Evolutionary conservation across 306 rosid genomes (phyloP).

Genomic region (Boehmeria nivea): DNA sequence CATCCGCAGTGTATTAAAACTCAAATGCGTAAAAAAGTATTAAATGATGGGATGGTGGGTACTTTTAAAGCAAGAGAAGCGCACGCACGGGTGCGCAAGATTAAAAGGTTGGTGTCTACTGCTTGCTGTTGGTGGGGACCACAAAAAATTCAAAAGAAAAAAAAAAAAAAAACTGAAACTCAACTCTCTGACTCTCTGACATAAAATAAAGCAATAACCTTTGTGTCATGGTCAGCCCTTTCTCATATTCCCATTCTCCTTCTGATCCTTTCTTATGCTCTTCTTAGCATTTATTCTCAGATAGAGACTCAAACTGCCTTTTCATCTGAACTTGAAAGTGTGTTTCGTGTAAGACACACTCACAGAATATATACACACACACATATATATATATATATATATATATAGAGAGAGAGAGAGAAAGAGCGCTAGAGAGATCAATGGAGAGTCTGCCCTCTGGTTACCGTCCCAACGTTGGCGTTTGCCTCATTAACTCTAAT

Average conservation of each 20-base stretch:
- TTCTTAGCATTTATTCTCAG: not conserved
- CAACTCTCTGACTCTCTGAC: slow-evolving; percentile 22
- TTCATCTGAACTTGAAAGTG: no score
- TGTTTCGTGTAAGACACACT: not conserved
- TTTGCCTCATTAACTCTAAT: slow-evolving; percentile 82
- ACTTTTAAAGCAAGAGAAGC: not conserved
- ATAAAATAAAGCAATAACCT: slow-evolving; percentile 1
- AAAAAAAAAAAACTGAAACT: slow-evolving; percentile 10
- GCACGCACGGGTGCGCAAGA: slow-evolving; percentile 28
- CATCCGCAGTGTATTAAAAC: not conserved
- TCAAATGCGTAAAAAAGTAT: not conserved
- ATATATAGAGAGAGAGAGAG: slow-evolving; percentile 2
- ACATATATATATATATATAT: no score
- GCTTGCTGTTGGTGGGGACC: slow-evolving; percentile 12
- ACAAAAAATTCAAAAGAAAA: not conserved
- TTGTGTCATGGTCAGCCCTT: not conserved
- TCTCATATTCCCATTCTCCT: not conserved
- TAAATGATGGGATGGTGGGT: not conserved
- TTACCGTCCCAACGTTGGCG: slow-evolving; percentile 98
- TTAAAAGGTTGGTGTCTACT: not conserved
- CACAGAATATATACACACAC: no score
- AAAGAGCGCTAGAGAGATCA: slow-evolving; percentile 8
- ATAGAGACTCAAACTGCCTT: not conserved
- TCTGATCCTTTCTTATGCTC: not conserved
- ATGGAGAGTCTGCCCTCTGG: slow-evolving; percentile 93